Percentiles rank a stretch among this genome's conserved stretches.
Conservation (phyloP, 2,329 filamentous ascomycete species). For the Cladophialophora carrionii region DNA sequence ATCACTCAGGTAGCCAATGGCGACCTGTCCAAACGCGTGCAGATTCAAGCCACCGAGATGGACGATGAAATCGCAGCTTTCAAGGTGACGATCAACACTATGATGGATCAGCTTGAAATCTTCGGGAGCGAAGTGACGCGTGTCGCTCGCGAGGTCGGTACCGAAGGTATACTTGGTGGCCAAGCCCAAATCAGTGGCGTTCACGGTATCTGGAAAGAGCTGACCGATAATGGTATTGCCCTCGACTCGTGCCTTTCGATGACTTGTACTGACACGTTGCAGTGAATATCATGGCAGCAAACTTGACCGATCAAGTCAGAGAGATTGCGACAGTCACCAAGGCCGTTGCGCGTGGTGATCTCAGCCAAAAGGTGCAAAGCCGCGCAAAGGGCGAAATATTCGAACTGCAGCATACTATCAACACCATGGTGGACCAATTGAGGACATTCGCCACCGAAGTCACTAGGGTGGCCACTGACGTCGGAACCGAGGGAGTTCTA, state of each 20-base stretch:
- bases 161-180: conserved; percentile 89
- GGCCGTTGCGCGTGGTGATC: conserved; percentile 78
- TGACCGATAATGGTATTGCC: conserved; percentile 75
- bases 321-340: conserved; percentile 85
- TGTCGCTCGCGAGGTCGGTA: conserved; percentile 92
- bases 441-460: conserved; percentile 83
- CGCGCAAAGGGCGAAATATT: conserved; percentile 80
- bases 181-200: conserved; percentile 93
- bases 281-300: conserved; percentile 84
- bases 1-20: conserved; percentile 94
- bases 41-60: conserved; percentile 94
- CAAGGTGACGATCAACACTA: conserved; percentile 97
- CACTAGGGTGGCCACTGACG: conserved; percentile 78
- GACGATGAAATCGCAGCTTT: conserved; percentile 97
- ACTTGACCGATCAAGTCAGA: conserved; percentile 80
- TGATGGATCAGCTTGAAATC: conserved; percentile 97
- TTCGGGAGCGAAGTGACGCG: conserved; percentile 96
- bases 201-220: conserved; percentile 95
- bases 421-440: conserved; percentile 86
- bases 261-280: conserved; percentile 25
- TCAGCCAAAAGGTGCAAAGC: conserved; percentile 82
- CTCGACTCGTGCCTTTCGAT: neutral
- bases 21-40: conserved; percentile 94
- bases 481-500: conserved; percentile 80
- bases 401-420: conserved; percentile 82